These are phyloP conservation scores for Phellopilus nigrolimitatus DNA, from an alignment of 1,284 basidiomycete genomes.

Conservation along the genomic window DNA sequence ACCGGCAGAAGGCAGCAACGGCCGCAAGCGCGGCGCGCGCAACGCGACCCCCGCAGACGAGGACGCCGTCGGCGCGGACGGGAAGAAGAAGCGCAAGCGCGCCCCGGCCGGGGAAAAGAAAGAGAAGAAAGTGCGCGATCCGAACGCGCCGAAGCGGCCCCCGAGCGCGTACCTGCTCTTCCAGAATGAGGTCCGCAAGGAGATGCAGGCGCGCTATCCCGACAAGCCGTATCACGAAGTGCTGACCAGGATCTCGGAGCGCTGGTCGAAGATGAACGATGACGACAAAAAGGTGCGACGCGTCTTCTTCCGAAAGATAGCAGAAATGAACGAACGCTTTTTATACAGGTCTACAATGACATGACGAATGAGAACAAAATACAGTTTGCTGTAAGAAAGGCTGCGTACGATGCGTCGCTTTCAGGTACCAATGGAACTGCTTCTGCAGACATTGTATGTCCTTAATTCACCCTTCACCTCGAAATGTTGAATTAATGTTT, in stretches of 20 bases:
- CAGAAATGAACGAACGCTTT: slow-evolving; percentile 33
- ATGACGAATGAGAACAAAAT: slow-evolving; percentile 34
- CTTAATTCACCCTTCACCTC: not conserved
- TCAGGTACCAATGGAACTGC: slow-evolving; percentile 1
- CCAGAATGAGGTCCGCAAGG: slow-evolving; percentile 86
- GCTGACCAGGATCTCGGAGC: slow-evolving; percentile 63
- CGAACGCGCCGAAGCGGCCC: slow-evolving; percentile 92
- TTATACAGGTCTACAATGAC: slow-evolving; percentile 33
- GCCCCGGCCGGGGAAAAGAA: slow-evolving; percentile 14
- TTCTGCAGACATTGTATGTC: slow-evolving; percentile 1
- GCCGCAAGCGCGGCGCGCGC: slow-evolving; percentile 48
- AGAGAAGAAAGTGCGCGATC: slow-evolving; percentile 72
- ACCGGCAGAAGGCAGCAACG: slow-evolving; percentile 27
- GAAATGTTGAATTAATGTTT: not conserved
- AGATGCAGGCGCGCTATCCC: slow-evolving; percentile 64
- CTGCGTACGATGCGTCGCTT: slow-evolving; percentile 28
- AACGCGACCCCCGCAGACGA: slow-evolving; percentile 37
- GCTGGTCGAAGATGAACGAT: slow-evolving; percentile 68
- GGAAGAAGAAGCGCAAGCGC: slow-evolving; percentile 32
- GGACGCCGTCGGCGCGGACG: slow-evolving; percentile 40
- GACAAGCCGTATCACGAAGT: slow-evolving; percentile 69
- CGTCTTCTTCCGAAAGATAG: slow-evolving; percentile 26
- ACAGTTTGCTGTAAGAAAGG: slow-evolving; percentile 32
- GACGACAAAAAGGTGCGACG: slow-evolving; percentile 65
- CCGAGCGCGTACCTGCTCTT: slow-evolving; percentile 93